Percentiles rank a stretch among this genome's conserved stretches.
Evolutionary conservation across 331 rosid species (phyloP).

Genomic region (Arachis monticola): DNA sequence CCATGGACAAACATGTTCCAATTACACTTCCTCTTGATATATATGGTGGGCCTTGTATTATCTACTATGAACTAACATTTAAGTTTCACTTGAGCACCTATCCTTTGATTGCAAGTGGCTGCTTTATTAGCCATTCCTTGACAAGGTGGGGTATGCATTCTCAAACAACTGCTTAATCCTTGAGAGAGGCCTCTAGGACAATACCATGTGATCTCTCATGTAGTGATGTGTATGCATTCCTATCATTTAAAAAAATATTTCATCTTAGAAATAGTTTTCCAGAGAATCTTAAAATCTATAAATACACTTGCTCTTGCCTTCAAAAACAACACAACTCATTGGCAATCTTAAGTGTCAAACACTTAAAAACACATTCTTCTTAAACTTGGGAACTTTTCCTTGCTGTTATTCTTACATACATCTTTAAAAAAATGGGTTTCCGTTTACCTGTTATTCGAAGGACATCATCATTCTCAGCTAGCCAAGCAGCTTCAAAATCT

Average conservation of each 20-base stretch:
- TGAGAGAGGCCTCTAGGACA: neutral
- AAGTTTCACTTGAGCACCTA: neutral
- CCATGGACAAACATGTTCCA: too few relatives aligned
- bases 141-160: conserved; percentile 10
- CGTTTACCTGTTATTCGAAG: conserved; percentile 26
- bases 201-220: conserved; percentile 10
- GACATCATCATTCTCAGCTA: conserved; percentile 10
- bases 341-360: neutral
- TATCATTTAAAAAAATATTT: conserved; percentile 3
- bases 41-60: neutral
- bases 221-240: neutral
- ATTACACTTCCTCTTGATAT: too few relatives aligned
- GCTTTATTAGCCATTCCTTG: neutral
- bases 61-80: neutral
- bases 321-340: conserved; percentile 22
- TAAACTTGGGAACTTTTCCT: neutral
- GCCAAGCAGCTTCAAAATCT: conserved; percentile 22
- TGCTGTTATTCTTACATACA: neutral
- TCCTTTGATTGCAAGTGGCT: conserved; percentile 8
- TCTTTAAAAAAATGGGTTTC: conserved; percentile 47
- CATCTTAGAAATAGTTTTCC: neutral
- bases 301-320: conserved; percentile 16
- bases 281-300: conserved; percentile 19
- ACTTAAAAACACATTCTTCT: neutral
- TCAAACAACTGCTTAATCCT: neutral